phyloP scores from a whole-genome alignment of 148 eudicot species.

The Rheum nobile region DNA sequence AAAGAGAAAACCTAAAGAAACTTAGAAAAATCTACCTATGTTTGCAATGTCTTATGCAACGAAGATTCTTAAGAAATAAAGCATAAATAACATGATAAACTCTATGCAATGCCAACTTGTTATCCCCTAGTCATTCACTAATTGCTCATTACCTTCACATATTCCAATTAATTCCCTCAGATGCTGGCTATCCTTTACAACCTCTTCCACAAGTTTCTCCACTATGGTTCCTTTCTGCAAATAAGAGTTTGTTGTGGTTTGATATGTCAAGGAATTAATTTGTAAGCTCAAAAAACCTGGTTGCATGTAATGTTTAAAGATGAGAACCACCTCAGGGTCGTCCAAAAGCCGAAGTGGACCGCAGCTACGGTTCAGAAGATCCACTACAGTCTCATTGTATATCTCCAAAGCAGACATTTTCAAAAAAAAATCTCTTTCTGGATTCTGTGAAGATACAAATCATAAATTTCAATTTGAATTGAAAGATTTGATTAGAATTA shows the following conservation, averaged over 20 bases:
- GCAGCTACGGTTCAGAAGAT: slow-evolving; percentile 69
- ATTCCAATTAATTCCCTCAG: slow-evolving; percentile 53
- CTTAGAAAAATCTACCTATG: neutral
- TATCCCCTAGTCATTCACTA: neutral
- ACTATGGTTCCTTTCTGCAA: slow-evolving; percentile 87
- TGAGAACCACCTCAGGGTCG: slow-evolving; percentile 76
- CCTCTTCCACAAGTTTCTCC: slow-evolving; percentile 76
- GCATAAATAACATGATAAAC: neutral
- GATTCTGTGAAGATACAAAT: slow-evolving; percentile 28
- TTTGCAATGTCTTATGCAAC: neutral
- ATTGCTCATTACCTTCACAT: slow-evolving; percentile 66
- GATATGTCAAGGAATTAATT: neutral
- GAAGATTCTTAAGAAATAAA: neutral
- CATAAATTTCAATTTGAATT: neutral
- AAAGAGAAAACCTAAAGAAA: neutral
- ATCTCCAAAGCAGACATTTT: slow-evolving; percentile 90
- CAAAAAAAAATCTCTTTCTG: slow-evolving; percentile 48
- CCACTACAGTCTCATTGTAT: slow-evolving; percentile 87
- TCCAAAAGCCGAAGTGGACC: slow-evolving; percentile 89
- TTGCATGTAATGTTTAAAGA: slow-evolving; percentile 1
- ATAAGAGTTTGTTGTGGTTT: slow-evolving; percentile 9
- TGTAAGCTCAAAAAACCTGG: slow-evolving; percentile 4
- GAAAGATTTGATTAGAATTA: neutral
- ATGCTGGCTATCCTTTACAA: slow-evolving; percentile 61
- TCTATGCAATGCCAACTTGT: neutral